Evolutionary conservation across 2,329 filamentous ascomycete genomes (phyloP), one percentile per base, ranked within the genome.

Genomic region (Sporothrix inflata): DNA sequence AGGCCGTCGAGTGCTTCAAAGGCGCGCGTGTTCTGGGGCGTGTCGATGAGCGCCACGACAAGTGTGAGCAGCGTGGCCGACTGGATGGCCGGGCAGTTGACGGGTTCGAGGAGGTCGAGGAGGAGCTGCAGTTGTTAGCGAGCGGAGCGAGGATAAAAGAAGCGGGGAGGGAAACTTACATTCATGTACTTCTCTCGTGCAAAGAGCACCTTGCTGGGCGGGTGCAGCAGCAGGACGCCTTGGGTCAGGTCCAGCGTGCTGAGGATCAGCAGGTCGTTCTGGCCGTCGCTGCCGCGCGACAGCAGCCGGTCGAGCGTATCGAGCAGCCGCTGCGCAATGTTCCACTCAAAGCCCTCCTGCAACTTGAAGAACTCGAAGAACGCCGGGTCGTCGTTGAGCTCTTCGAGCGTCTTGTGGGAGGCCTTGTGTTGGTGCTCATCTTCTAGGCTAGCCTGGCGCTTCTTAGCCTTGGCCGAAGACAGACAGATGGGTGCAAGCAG

Each of bases 321-420:
- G 74, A 97, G 91, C 74, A 98, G 86, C 74, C 94, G 90, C 82
- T 94, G 90, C 16, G 94, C 91, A 71, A 98, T 93, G 83, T 99
- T 99, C 92, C 94, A 98, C 83, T 98, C 94, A 79, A 99, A 99
- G 2, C 94, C 93, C 79, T 98, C 94, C 81, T 99, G 96, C 76
- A 98, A 81, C 80, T 97, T 94, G 85, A 97, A 98, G 84, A 98
- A 98, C 82, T 98, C 94, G 76, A 93, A 87, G 80, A 98, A 98
- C 24, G 94, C 95, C 24, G 92, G 93, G 81, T 98, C 96, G 75
- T 91, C 88, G 68, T 88, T 87, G 74, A 98, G 83, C 72, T 94
- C 90, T 27, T 84, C 84, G 67, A 97, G 86, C 16, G 86, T 85
- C 82, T 93, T 94, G 69, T 84, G 83, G 5, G 73, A 5, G 1